Base-by-base conservation (phyloP, 73 alveolate genomes). In the Paramecium caudatum region DNA sequence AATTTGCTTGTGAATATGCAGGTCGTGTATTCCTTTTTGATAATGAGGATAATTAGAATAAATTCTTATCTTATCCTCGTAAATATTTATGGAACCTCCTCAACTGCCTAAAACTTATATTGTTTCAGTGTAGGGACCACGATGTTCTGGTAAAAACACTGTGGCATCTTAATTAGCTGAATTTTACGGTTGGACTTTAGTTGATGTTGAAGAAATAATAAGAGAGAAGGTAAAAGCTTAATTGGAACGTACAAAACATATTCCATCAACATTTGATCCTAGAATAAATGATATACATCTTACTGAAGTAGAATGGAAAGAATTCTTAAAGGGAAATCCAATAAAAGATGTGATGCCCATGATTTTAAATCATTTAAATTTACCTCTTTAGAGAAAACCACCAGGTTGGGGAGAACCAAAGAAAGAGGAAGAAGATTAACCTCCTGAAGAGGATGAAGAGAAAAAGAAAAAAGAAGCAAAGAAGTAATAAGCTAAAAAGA, bases 11-110 rank as follows among this genome's bases (percentile, higher is more conserved):
- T 10, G 94, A 91, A 62, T 97, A 93, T 65, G 95, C 95, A 68
- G 96, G 98, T 16, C 90, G 98, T 82, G 98, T 96, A 27, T 97
- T 97, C 82, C 61, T 95, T 47, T 97, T 97, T 90, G 96, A 94
- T 47, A 93, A 91, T 85, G 99, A 97, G 55, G 98, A 96, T 27
- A 97, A 96, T 69, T 55, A 95, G 61, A 94, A 96, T 62, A 91
- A 63, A 39, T 97, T 97, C 94, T 61, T 95, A 21, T 91, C 82
- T 13, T 94, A 97, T 90, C 99, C 99, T 4, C 94, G 97, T 93
- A 92, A 92, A 83, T 97, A 96, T 81, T 93, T 97, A 37, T 61
- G 91, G 30, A 91, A 33, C 92, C 98, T 19, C 99, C 99, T 4
- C 85, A 93, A 84, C 95, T 97, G 90, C 99, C 99, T 23, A 63